Base-by-base conservation (phyloP, 2,329 filamentous ascomycete genomes). In the Aspergillus unguis region DNA sequence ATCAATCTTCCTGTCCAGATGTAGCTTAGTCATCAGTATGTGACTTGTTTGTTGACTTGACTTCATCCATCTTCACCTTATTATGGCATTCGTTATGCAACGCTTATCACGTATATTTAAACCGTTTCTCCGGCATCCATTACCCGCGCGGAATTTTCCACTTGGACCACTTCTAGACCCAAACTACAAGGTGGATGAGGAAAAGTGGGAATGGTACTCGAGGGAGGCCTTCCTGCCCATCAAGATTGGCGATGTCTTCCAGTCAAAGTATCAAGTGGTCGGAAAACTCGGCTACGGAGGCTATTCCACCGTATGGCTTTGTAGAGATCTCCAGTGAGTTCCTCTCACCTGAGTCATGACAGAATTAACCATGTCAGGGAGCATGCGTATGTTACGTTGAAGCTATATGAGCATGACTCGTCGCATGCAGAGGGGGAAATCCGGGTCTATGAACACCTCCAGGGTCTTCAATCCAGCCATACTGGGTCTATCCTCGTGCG, bases 231-330 rank as follows among this genome's bases (percentile, higher is more conserved):
- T 71, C 48, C 75, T 75, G 54, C 68, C 72, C 1, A 69, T 69
- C n/a, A 59, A 58, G 1, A 57, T 75, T 4, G 72, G 72, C 1
- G 65, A 77, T 33, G 50, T 74, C 0, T 68, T 74, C 17, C 52
- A 69, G 1, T 49, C 60, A n/a, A 60, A 65, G 23, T 77, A 72
- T 50, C 63, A 75, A 54, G 50, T 68, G 0, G 36, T 71, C 0
- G 62, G 68, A 1, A 77, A 77, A 44, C 58, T 77, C 3, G 74
- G 73, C 1, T 76, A 63, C 55, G 73, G 73, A 10, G 66, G 64
- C n/a, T 71, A 68, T 27, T 76, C 73, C 1, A 77, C 73, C 0
- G 70, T 72, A 7, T 76, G 73, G 73, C 66, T 77, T 11, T 72
- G 71, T n/a, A 65, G 61, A 29, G 71, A 76, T 56, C 59, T 72